phyloP scores from a whole-genome alignment of 169 alveolate genomes.

The Pseudocohnilembus persalinus region DNA sequence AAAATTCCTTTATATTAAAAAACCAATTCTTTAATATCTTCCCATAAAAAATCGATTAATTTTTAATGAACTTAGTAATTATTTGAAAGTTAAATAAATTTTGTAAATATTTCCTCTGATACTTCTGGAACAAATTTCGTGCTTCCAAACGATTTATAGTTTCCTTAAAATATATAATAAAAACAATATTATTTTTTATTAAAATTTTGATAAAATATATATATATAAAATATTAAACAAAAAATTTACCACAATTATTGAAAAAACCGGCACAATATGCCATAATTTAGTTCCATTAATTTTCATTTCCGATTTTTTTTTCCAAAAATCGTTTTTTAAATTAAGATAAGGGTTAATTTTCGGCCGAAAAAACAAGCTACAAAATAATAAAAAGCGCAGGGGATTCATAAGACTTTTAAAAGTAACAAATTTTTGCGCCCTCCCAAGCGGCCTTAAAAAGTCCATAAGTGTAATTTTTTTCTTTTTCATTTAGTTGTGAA shows the following conservation, averaged over 20 bases:
- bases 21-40: slow-evolving; percentile 34
- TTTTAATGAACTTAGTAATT: slow-evolving; percentile 28
- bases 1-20: slow-evolving; percentile 36
- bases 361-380: slow-evolving; percentile 45
- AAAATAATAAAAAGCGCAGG: slow-evolving; percentile 77
- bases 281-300: slow-evolving; percentile 52
- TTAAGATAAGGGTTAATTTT: slow-evolving; percentile 7
- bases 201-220: background rate
- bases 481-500: slow-evolving; percentile 50
- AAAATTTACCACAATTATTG: slow-evolving; percentile 53
- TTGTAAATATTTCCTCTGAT: slow-evolving; percentile 46
- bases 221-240: too few relatives aligned
- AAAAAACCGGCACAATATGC: slow-evolving; percentile 71
- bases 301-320: slow-evolving; percentile 38
- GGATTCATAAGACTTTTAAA: slow-evolving; percentile 74
- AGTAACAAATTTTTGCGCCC: slow-evolving; percentile 68
- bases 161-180: background rate
- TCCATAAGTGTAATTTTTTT: slow-evolving; percentile 71
- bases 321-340: background rate
- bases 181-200: too few relatives aligned
- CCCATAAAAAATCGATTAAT: slow-evolving; percentile 43
- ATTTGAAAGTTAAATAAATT: slow-evolving; percentile 42
- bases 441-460: slow-evolving; percentile 74
- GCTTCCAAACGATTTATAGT: slow-evolving; percentile 73
- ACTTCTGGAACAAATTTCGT: slow-evolving; percentile 78